Conservation (phyloP, 208 protist species). For the Naegleria lovaniensis region DNA sequence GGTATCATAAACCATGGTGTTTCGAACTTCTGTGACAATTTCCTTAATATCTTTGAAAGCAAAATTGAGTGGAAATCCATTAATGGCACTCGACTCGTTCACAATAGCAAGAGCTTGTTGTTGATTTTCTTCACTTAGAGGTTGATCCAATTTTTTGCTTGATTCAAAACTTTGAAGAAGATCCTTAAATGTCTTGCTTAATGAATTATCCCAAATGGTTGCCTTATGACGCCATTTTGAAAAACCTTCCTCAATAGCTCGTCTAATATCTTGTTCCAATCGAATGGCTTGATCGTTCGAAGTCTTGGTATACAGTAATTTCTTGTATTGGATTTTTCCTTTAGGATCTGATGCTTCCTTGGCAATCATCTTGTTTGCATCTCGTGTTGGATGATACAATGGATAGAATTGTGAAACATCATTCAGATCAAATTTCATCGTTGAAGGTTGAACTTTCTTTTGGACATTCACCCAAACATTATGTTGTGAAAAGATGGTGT, state of each 20-base stretch:
- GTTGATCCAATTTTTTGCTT: not conserved
- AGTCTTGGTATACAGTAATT: not conserved
- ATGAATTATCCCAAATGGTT: not conserved
- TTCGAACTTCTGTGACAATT: constrained; percentile 32
- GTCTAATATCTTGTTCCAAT: not conserved
- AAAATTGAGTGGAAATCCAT: constrained; percentile 43
- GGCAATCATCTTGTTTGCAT: not conserved
- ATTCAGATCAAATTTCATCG: constrained; percentile 31
- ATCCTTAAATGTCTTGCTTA: not conserved
- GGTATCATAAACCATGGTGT: constrained; percentile 34
- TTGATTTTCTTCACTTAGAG: constrained; percentile 3
- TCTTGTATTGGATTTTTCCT: not conserved
- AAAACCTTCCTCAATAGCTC: not conserved
- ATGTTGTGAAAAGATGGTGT: constrained; percentile 27
- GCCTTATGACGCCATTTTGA: not conserved
- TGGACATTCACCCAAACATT: constrained; percentile 43
- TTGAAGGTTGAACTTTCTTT: not conserved
- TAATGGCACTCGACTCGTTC: constrained; percentile 11
- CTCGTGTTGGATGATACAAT: constrained; percentile 33
- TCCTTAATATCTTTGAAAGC: constrained; percentile 33
- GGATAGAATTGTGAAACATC: constrained; percentile 31
- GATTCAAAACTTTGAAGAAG: constrained; percentile 34
- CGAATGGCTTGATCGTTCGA: not conserved
- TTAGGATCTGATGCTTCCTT: not conserved
- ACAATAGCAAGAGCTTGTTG: constrained; percentile 13